A percentile compares a stretch with the other conserved stretches of the same genome.
These are phyloP conservation scores for Rhizophagus sp. DNA, from an alignment of 192 early-diverging fungal genomes.

Conservation along the genomic window DNA sequence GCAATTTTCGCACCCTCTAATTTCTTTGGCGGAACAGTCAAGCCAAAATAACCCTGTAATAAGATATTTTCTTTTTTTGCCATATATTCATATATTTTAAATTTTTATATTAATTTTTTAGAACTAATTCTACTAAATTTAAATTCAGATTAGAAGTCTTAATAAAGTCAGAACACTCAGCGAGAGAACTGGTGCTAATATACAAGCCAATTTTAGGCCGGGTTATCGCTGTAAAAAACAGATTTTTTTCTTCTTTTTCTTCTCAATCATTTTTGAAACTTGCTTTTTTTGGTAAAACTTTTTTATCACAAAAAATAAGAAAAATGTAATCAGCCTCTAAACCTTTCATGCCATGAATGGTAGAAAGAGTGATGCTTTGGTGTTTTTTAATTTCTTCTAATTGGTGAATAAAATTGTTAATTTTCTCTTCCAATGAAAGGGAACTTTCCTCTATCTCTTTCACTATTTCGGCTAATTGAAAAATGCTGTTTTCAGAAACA, in stretches of 20 bases:
- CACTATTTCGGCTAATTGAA: neutral
- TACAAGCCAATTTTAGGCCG: neutral
- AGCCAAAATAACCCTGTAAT: too few relatives aligned
- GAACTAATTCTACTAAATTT: too few relatives aligned
- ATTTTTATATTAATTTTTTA: too few relatives aligned
- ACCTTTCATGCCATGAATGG: neutral
- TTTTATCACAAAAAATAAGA: constrained; percentile 6
- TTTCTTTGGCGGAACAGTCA: too few relatives aligned
- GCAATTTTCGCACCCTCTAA: too few relatives aligned
- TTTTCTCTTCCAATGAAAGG: neutral
- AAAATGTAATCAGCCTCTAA: neutral
- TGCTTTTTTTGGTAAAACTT: neutral
- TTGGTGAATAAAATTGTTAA: neutral
- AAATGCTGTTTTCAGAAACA: neutral
- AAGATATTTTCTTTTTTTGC: too few relatives aligned
- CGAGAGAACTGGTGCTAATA: neutral
- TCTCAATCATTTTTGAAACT: neutral
- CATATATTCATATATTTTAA: too few relatives aligned
- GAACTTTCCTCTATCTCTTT: neutral
- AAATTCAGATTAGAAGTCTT: neutral
- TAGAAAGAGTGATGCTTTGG: neutral
- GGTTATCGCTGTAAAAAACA: neutral
- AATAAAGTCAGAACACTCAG: neutral
- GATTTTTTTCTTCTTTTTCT: neutral
- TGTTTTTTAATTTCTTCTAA: neutral